A percentile compares a stretch with the other conserved stretches of the same genome.
phyloP scores from a whole-genome alignment of 345 rosid genomes.

The Streptanthus diversifolius region DNA sequence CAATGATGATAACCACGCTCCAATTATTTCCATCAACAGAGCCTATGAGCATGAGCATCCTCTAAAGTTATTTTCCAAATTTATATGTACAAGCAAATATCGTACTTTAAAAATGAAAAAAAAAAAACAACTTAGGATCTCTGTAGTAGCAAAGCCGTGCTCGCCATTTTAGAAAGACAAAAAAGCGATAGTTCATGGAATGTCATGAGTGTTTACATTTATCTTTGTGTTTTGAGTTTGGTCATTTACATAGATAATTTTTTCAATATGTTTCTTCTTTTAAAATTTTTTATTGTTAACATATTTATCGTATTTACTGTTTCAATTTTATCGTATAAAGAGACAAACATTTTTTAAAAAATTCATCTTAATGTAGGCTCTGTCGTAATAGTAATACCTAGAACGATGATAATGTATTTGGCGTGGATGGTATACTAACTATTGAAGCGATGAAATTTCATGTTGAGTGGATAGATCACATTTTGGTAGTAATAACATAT shows the following conservation, averaged over 20 bases:
- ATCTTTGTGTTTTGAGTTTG: not conserved
- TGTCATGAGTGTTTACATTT: not conserved
- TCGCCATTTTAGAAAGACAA: not conserved
- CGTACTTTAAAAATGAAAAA: not conserved
- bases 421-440: not conserved
- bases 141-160: not conserved
- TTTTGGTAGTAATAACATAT: not conserved
- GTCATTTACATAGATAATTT: not conserved
- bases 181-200: not conserved
- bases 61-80: constrained; percentile 30
- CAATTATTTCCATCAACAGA: constrained; percentile 27
- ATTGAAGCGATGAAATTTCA: not conserved
- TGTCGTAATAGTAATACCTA: not conserved
- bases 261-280: not conserved
- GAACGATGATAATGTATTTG: not conserved
- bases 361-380: too few relatives aligned
- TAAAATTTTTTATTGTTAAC: too few relatives aligned
- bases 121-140: not conserved
- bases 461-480: not conserved
- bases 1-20: constrained; percentile 40
- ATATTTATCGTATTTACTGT: not conserved
- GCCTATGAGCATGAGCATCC: constrained; percentile 23
- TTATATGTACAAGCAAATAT: constrained; percentile 20
- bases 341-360: too few relatives aligned
- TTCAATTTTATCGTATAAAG: too few relatives aligned